Percentiles rank a stretch among this genome's conserved stretches.
phyloP scores from a whole-genome alignment of 805 yeast genomes.

The Grigorovia humatica region DNA sequence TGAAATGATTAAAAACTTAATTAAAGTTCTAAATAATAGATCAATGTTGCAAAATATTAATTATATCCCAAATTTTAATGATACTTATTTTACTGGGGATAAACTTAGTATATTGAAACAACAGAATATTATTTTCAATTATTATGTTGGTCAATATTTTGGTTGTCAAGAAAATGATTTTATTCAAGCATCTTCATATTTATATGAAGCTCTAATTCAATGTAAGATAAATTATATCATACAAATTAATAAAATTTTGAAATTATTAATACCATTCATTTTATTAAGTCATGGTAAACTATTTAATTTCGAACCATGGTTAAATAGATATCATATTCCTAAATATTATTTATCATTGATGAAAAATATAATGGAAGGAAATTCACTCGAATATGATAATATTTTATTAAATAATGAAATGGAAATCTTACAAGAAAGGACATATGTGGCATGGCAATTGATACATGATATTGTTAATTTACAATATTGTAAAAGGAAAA shows the following conservation, averaged over 20 bases:
- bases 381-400: conserved; percentile 41
- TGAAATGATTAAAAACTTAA: conserved; percentile 65
- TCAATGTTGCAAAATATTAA: neutral
- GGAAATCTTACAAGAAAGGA: conserved; percentile 38
- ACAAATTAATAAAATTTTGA: conserved; percentile 34
- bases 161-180: conserved; percentile 53
- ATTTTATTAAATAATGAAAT: conserved; percentile 29
- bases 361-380: conserved; percentile 42
- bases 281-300: conserved; percentile 18
- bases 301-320: conserved; percentile 27
- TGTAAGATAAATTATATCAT: conserved; percentile 8
- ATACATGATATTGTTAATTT: conserved; percentile 28
- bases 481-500: conserved; percentile 7
- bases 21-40: conserved; percentile 42
- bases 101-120: conserved; percentile 10
- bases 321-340: conserved; percentile 32
- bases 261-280: conserved; percentile 54
- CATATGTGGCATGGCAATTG: conserved; percentile 50
- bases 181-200: conserved; percentile 38
- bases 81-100: neutral
- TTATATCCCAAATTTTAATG: neutral
- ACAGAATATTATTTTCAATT: conserved; percentile 52
- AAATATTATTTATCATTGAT: conserved; percentile 43
- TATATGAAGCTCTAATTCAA: conserved; percentile 36
- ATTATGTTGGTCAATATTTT: conserved; percentile 57